Conservation (phyloP, 495 filamentous ascomycete genomes). For the Xylaria acuta region DNA sequence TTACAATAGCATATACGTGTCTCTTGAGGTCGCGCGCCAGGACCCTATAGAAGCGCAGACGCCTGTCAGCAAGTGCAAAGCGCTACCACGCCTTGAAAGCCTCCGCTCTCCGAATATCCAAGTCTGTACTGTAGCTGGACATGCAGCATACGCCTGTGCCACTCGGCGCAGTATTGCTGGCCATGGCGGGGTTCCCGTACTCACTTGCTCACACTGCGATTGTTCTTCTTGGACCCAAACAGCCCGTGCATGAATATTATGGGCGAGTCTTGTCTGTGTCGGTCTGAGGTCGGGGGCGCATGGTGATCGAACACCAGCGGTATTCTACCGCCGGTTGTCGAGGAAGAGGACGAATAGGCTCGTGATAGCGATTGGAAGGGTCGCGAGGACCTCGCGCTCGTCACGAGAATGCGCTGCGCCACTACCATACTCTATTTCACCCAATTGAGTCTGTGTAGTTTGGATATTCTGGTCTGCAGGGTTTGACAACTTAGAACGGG, state of each 20-base stretch:
- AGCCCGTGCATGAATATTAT: slow-evolving; percentile 92
- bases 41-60: slow-evolving; percentile 57
- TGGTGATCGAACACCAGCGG: slow-evolving; percentile 66
- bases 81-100: not conserved
- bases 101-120: not conserved
- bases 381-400: slow-evolving; percentile 1
- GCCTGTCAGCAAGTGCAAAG: slow-evolving; percentile 27
- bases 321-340: slow-evolving; percentile 33
- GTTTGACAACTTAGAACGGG: not conserved
- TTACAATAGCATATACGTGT: slow-evolving; percentile 82
- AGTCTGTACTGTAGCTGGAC: not conserved
- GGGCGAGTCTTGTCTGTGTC: slow-evolving; percentile 59
- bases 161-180: not conserved
- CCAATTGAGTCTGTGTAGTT: not conserved
- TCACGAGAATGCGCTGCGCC: slow-evolving; percentile 17
- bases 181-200: slow-evolving; percentile 39
- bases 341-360: slow-evolving; percentile 9
- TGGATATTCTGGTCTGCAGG: not conserved
- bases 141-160: not conserved
- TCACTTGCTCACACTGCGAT: slow-evolving; percentile 95
- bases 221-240: slow-evolving; percentile 96
- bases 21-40: slow-evolving; percentile 82
- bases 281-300: slow-evolving; percentile 50
- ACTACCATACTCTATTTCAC: slow-evolving; percentile 2
- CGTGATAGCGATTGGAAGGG: slow-evolving; percentile 2